Evolutionary conservation across 2,329 filamentous ascomycete species (phyloP).

Genomic region (Alternaria tenuissima): DNA sequence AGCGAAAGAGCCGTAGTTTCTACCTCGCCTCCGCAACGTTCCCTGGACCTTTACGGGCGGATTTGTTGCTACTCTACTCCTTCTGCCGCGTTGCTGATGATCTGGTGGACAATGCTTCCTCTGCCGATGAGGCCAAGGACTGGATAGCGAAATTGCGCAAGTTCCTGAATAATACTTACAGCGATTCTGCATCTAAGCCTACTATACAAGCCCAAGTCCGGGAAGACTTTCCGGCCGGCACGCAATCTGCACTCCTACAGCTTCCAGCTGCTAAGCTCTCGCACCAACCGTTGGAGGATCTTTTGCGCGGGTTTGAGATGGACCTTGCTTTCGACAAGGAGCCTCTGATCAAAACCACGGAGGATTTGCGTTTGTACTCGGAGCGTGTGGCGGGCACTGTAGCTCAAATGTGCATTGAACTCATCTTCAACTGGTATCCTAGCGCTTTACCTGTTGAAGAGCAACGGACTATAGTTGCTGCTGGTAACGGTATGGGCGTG

Average conservation of each 20-base stretch:
- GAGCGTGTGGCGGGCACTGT: constrained; percentile 76
- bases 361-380: constrained; percentile 69
- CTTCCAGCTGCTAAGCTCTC: constrained; percentile 67
- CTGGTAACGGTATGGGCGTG: constrained; percentile 72
- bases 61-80: constrained; percentile 74
- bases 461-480: constrained; percentile 58
- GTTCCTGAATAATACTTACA: constrained; percentile 66
- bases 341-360: constrained; percentile 65
- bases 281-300: constrained; percentile 66
- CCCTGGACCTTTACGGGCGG: constrained; percentile 71
- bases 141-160: constrained; percentile 68
- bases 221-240: constrained; percentile 61
- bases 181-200: constrained; percentile 19
- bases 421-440: constrained; percentile 68
- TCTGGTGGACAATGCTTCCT: constrained; percentile 70
- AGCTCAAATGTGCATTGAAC: constrained; percentile 71
- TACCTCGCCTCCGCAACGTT: constrained; percentile 76
- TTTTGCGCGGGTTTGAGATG: constrained; percentile 74
- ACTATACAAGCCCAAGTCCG: constrained; percentile 49
- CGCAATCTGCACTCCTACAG: constrained; percentile 65
- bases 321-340: constrained; percentile 65
- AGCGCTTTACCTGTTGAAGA: constrained; percentile 43
- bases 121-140: constrained; percentile 59
- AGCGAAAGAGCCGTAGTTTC: constrained; percentile 75
- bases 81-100: constrained; percentile 79